Conservation (phyloP, 2,329 filamentous ascomycete species). For the Fusarium hostae region DNA sequence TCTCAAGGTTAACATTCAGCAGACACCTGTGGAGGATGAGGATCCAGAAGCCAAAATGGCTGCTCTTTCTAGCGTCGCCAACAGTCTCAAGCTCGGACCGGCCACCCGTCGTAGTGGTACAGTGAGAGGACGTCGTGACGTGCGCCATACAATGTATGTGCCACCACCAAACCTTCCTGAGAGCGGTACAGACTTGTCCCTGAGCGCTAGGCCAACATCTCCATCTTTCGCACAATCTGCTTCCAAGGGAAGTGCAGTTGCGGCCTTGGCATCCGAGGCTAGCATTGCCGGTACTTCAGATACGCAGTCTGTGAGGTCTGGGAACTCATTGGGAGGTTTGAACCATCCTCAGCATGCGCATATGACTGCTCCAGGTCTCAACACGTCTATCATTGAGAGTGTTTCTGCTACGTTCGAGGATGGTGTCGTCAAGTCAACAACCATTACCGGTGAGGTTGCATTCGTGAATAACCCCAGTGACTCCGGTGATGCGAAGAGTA, state of each 20-base stretch:
- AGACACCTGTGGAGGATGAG: slow-evolving; percentile 80
- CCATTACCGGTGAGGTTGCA: slow-evolving; percentile 88
- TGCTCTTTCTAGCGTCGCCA: slow-evolving; percentile 79
- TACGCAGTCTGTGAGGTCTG: slow-evolving; percentile 90
- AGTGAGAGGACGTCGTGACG: slow-evolving; percentile 87
- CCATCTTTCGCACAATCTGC: slow-evolving; percentile 38
- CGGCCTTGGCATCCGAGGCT: slow-evolving; percentile 71
- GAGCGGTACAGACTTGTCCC: slow-evolving; percentile 43
- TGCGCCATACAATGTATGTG: slow-evolving; percentile 89
- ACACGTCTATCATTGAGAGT: slow-evolving; percentile 89
- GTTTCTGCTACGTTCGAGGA: slow-evolving; percentile 87
- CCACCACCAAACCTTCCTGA: slow-evolving; percentile 58
- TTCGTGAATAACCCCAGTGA: slow-evolving; percentile 77
- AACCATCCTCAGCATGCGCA: slow-evolving; percentile 83
- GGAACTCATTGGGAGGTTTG: slow-evolving; percentile 78
- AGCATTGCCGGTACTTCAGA: slow-evolving; percentile 74
- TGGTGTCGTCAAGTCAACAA: slow-evolving; percentile 75
- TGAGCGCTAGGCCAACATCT: slow-evolving; percentile 33
- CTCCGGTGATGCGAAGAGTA: slow-evolving; percentile 59
- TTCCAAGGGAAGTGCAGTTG: slow-evolving; percentile 56
- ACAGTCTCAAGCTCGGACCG: slow-evolving; percentile 73
- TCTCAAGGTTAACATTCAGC: slow-evolving; percentile 84
- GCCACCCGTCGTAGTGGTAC: slow-evolving; percentile 79
- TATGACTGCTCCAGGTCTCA: slow-evolving; percentile 80
- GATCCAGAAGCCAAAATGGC: slow-evolving; percentile 79